Evolutionary conservation across 2,329 filamentous ascomycete genomes (phyloP), one percentile per base, ranked within the genome.

Genomic region (Xylariaceae sp.): DNA sequence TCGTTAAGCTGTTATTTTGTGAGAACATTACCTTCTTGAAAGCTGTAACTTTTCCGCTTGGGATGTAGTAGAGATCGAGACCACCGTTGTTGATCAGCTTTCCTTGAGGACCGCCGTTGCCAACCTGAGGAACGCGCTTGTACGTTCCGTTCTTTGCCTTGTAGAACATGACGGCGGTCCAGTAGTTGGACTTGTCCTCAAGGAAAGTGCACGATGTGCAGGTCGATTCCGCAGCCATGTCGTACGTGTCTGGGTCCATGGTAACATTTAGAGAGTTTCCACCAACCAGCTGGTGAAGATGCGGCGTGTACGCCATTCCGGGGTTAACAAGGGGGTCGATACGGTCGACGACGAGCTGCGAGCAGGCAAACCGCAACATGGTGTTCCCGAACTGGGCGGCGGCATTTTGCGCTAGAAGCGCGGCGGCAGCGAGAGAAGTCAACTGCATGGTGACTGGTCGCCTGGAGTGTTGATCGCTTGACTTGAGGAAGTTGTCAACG

Each of bases 351-450:
- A 78, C 75, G 23, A 79, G 73, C 70, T 79, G 76, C 40, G 76
- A 78, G 71, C 77, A 79, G 20, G 75, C 75, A 61, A 79, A 79
- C 32, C 77, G 75, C 61, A 79, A 69, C 76, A 78, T 78, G 65
- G 74, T 73, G 54, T 62, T 62, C 18, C 59, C 60, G 53, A 70
- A 70, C 57, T 70, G 68, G 19, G 66, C 68, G 42, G 70, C 65
- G 54, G 62, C 71, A 62, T 67, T 62, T 20, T 70, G 65, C 61
- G 69, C 63, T 26, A 72, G 63, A 40, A 73, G 65, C 56, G 67
- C 67, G 16, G 64, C 65, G 52, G 67, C 68, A 60, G 67, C 66
- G 60, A 71, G 54, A 48, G 65, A 59, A 56, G 67, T 66, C 68
- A 70, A 68, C 67, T 73, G 69, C 70, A 71, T 72, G 61, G 63